Base-by-base conservation (phyloP, 768 basidiomycete species). In the Lyophyllum atratum region DNA sequence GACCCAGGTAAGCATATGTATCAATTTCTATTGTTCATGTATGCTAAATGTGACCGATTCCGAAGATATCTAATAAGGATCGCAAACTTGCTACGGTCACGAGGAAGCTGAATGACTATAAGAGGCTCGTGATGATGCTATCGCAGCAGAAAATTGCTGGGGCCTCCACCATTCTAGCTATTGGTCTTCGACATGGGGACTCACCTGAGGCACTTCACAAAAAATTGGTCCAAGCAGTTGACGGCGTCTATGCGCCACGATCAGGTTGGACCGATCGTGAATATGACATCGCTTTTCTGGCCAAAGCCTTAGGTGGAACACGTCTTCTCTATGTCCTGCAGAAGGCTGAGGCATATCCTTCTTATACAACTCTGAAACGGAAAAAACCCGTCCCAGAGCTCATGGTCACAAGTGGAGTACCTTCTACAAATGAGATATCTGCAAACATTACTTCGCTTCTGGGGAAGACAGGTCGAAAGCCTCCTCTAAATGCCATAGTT, bases 231-330 rank as follows among this genome's bases (percentile, higher is more conserved):
- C 3, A 22, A 3, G 19, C 40, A 2, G 21, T 42, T 19, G 3
- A 15, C 33, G 59, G 63, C 1, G 11, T 57, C 14, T 62, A 62
- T 55, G 40, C 49, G 2, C 58, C 65, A 17, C 29, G 49, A 9
- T 55, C 54, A 44, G 54, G 52, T 0, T 68, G 61, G 55, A 61
- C 58, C 15, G 29, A 54, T 10, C 49, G 56, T 1, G 68, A 71
- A 40, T 44, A 65, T 49, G 72, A 71, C 55, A 53, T 68, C 25
- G 67, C 68, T 47, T 68, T 70, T 48, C 59, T 72, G 3, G 49
- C 60, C 1, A 69, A 70, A 34, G 56, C 67, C n/a, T 22, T 66
- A 43, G 67, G 68, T 19, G 72, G 70, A 0, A 59, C 66, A 22
- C 37, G 59, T 0, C 60, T 73, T 0, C 53, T 72, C 1, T 70